Base-by-base conservation (phyloP, 2,329 filamentous ascomycete species). In the Helminthosporium solani region DNA sequence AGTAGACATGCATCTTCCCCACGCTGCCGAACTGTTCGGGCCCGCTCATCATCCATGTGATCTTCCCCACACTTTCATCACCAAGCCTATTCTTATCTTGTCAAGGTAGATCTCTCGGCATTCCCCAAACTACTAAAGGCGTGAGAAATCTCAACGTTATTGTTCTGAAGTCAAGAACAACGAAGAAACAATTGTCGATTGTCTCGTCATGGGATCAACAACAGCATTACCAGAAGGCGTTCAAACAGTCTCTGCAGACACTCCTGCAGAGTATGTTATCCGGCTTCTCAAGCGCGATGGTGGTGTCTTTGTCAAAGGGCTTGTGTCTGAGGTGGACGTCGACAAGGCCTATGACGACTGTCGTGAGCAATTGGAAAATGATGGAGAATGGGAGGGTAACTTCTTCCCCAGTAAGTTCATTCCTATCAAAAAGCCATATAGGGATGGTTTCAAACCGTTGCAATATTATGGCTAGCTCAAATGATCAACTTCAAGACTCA, bases 221-320 rank as follows among this genome's bases (percentile, higher is more conserved):
- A 39, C 31, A 18, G 42, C 44, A 12, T 37, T 49, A 20, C 46
- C 46, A 21, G 27, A 40, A 2, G 47, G 49, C 12, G 50, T 53
- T 18, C 50, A 53, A 9, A 45, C 38, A 11, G 42, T 50, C 7
- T 36, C 47, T 1, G 50, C 50, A 28, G 38, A 43, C n/a, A 39
- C 47, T 25, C 42, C 47, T 14, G 20, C 46, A 19, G 47, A 48
- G 5, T 46, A 50, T 18, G 30, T 50, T n/a, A 39, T 53, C 15
- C 40, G 31, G 19, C 39, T 53, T 31, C 25, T 53, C 25, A 50
- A 53, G 31, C 47, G 50, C 36, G 50, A 53, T 36, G 50, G 50
- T 1, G 50, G 50, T 2, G 44, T 53, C 3, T 53, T 53, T 18
- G 39, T 53, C 23, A 48, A 48, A 14, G 42, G 45, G 1, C 31